Evolutionary conservation across 129 eudicot genomes (phyloP).

Genomic region (Saposhnikovia divaricata): DNA sequence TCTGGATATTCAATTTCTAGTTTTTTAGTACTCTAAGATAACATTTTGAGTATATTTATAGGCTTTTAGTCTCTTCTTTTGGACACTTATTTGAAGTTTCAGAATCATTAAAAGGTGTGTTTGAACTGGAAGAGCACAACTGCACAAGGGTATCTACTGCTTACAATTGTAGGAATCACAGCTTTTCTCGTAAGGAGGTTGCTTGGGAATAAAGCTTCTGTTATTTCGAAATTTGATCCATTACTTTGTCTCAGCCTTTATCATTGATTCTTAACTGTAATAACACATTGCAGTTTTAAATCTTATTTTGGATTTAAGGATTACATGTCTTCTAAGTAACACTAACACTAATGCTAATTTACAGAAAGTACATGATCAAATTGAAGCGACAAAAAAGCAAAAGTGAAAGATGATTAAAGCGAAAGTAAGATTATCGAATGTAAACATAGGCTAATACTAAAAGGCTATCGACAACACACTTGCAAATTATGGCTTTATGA

Average conservation of each 20-base stretch:
- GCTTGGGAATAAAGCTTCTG: constrained; percentile 5
- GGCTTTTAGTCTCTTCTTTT: not conserved
- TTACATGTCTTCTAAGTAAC: not conserved
- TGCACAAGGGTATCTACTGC: not conserved
- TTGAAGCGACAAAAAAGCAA: not conserved
- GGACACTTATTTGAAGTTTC: not conserved
- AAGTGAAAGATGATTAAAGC: not conserved
- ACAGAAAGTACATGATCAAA: not conserved
- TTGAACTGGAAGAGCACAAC: not conserved
- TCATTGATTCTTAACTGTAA: no score
- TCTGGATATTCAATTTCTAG: no score
- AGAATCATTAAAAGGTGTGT: not conserved
- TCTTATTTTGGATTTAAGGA: no score
- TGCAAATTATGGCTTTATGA: not conserved
- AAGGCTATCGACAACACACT: constrained; percentile 8
- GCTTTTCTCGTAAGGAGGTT: not conserved
- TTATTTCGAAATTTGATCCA: not conserved
- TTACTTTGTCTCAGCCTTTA: not conserved
- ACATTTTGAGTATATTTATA: no score
- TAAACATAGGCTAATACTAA: not conserved
- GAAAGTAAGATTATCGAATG: not conserved
- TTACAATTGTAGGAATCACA: not conserved
- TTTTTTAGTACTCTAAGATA: no score
- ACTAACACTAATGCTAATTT: not conserved
- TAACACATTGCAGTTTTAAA: no score